Evolutionary conservation across 352 stramenopile species (phyloP).

Genomic region (Pythium dissotocum): DNA sequence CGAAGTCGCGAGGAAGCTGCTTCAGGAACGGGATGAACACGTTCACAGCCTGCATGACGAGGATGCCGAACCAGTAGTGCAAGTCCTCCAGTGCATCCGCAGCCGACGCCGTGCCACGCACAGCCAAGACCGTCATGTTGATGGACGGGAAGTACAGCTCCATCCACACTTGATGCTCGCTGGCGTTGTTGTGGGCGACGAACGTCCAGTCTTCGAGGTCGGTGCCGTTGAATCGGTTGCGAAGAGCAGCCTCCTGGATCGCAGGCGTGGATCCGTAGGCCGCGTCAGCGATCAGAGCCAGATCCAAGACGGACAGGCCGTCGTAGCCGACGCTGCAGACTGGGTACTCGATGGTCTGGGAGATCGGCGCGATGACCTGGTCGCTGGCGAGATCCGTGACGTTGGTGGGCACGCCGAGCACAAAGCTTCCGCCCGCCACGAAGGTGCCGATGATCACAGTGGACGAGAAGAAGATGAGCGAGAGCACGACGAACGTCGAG

Average conservation of each 20-base stretch:
- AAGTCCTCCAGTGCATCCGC: slow-evolving; percentile 40
- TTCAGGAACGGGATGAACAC: slow-evolving; percentile 40
- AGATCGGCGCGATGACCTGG: slow-evolving; percentile 10
- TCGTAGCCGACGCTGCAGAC: slow-evolving; percentile 34
- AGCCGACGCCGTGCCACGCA: slow-evolving; percentile 38
- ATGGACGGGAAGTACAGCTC: slow-evolving; percentile 33
- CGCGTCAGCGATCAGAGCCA: slow-evolving; percentile 39
- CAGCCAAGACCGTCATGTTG: slow-evolving; percentile 38
- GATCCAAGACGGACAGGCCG: slow-evolving; percentile 32
- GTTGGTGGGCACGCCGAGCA: slow-evolving; percentile 50
- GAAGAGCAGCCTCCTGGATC: slow-evolving; percentile 27
- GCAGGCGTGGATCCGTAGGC: slow-evolving; percentile 32
- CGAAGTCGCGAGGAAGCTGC: slow-evolving; percentile 36
- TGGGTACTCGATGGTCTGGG: slow-evolving; percentile 27
- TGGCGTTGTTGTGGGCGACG: slow-evolving; percentile 21
- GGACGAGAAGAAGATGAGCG: slow-evolving; percentile 82
- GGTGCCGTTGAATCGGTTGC: slow-evolving; percentile 38
- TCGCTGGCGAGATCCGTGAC: slow-evolving; percentile 5
- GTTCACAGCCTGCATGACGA: slow-evolving; percentile 39
- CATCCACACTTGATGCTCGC: slow-evolving; percentile 41
- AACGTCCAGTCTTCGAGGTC: slow-evolving; percentile 29
- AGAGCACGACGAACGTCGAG: slow-evolving; percentile 69
- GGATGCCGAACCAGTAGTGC: slow-evolving; percentile 44
- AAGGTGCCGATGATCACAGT: slow-evolving; percentile 79
- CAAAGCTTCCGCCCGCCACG: slow-evolving; percentile 54